These are phyloP conservation scores for Skeletonema potamos DNA, from an alignment of 108 stramenopile species.

Conservation along the genomic window DNA sequence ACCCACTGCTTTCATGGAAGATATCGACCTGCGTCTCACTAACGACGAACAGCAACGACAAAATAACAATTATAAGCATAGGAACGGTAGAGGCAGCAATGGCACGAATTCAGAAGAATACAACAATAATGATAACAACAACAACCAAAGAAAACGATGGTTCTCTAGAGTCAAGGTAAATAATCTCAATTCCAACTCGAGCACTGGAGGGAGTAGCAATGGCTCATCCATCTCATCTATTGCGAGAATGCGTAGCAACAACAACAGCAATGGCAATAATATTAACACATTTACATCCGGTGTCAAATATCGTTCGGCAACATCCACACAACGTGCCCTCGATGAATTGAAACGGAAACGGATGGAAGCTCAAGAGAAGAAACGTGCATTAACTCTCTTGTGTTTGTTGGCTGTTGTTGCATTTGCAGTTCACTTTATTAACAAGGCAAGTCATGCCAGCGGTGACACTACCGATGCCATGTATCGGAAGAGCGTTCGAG, in stretches of 20 bases:
- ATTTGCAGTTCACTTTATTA: slow-evolving; percentile 13
- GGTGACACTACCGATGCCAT: background rate
- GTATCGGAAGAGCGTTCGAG: background rate
- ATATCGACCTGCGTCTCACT: background rate
- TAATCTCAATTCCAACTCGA: background rate
- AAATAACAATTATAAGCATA: background rate
- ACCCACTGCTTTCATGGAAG: slow-evolving; percentile 2
- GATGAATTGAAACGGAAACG: slow-evolving; percentile 40
- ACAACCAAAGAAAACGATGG: background rate
- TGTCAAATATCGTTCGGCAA: slow-evolving; percentile 28
- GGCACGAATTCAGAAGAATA: background rate
- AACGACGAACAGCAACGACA: background rate
- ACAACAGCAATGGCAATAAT: background rate
- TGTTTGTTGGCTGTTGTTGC: slow-evolving; percentile 18
- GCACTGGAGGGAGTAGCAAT: background rate
- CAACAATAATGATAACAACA: background rate
- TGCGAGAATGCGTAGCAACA: background rate
- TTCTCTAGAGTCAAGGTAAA: background rate
- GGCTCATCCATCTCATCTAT: background rate
- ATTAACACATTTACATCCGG: background rate
- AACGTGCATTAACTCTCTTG: slow-evolving; percentile 23
- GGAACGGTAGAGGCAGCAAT: background rate
- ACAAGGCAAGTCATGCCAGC: background rate
- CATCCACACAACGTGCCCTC: slow-evolving; percentile 27
- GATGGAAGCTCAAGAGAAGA: slow-evolving; percentile 21